A percentile compares a stretch with the other conserved stretches of the same genome.
phyloP scores from a whole-genome alignment of 2,329 filamentous ascomycete species.

The Nectriaceae sp. region DNA sequence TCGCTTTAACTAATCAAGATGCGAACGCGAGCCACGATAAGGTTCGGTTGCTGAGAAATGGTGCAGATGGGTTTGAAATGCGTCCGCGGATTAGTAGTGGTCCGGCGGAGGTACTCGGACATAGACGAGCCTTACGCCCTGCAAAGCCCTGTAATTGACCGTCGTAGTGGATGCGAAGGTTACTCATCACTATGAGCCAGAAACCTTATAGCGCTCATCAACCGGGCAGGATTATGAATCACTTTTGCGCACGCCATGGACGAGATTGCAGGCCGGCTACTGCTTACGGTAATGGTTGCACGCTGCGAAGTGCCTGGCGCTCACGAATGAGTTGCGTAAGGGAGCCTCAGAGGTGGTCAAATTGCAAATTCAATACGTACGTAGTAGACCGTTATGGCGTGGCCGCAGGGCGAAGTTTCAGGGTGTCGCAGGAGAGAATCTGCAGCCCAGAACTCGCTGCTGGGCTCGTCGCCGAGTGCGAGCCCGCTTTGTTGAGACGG shows the following conservation, averaged over 20 bases:
- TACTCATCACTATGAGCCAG: not conserved
- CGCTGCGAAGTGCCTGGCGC: not conserved
- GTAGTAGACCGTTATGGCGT: not conserved
- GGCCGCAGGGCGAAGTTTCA: not conserved
- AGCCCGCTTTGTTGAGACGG: not conserved
- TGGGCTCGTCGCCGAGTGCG: not conserved
- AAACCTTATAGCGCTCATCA: not conserved
- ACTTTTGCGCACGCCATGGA: constrained; percentile 18
- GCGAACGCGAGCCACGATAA: constrained; percentile 4
- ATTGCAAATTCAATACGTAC: too few relatives aligned
- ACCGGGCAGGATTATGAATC: constrained; percentile 1
- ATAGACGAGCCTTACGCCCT: too few relatives aligned
- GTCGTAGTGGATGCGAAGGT: not conserved
- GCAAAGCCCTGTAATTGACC: not conserved
- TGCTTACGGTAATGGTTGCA: not conserved
- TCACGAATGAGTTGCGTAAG: not conserved
- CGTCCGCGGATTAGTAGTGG: not conserved
- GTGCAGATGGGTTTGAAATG: constrained; percentile 1
- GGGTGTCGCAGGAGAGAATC: not conserved
- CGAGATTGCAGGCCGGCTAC: constrained; percentile 11
- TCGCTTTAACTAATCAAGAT: not conserved
- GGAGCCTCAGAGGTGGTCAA: too few relatives aligned
- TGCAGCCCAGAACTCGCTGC: not conserved
- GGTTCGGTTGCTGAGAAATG: constrained; percentile 16
- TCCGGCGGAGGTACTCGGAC: constrained; percentile 2